These are phyloP conservation scores for Cyclotella kingstonii DNA, from an alignment of 108 stramenopile species.

Conservation along the genomic window DNA sequence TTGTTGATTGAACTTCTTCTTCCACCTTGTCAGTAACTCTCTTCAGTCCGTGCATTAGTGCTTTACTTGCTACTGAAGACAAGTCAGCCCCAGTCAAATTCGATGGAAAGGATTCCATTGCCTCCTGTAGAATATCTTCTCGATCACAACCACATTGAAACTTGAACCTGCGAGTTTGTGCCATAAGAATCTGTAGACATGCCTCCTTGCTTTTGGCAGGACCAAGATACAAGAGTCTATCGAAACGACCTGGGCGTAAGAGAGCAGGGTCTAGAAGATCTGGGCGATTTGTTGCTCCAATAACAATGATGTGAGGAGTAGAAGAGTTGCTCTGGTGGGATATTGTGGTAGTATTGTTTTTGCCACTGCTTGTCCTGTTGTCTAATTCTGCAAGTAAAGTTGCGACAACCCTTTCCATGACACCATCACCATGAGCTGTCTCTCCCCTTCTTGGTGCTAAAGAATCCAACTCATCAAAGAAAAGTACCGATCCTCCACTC, in stretches of 20 bases:
- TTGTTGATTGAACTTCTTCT: slow-evolving; percentile 41
- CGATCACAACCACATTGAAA: slow-evolving; percentile 67
- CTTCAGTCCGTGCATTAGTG: slow-evolving; percentile 69
- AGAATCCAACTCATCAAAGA: slow-evolving; percentile 99
- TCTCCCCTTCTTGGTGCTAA: slow-evolving; percentile 91
- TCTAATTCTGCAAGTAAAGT: slow-evolving; percentile 91
- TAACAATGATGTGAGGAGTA: slow-evolving; percentile 81
- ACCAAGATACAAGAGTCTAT: slow-evolving; percentile 93
- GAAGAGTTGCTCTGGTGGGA: not conserved
- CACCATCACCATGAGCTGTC: slow-evolving; percentile 80
- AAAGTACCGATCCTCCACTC: slow-evolving; percentile 65
- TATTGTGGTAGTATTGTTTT: not conserved
- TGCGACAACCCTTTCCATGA: slow-evolving; percentile 95
- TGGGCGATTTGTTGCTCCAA: slow-evolving; percentile 99
- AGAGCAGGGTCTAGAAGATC: slow-evolving; percentile 95
- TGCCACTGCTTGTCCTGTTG: slow-evolving; percentile 23
- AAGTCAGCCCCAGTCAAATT: slow-evolving; percentile 93
- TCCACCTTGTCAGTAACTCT: slow-evolving; percentile 78
- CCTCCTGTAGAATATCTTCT: slow-evolving; percentile 41
- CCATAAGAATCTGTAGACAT: slow-evolving; percentile 68
- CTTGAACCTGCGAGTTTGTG: slow-evolving; percentile 84
- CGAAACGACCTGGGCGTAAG: slow-evolving; percentile 96
- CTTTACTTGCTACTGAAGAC: slow-evolving; percentile 84
- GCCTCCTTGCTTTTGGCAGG: slow-evolving; percentile 68
- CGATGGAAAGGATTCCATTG: slow-evolving; percentile 71